Evolutionary conservation across 805 yeast genomes (phyloP).

Genomic region (Candida pseudofarinosa): DNA sequence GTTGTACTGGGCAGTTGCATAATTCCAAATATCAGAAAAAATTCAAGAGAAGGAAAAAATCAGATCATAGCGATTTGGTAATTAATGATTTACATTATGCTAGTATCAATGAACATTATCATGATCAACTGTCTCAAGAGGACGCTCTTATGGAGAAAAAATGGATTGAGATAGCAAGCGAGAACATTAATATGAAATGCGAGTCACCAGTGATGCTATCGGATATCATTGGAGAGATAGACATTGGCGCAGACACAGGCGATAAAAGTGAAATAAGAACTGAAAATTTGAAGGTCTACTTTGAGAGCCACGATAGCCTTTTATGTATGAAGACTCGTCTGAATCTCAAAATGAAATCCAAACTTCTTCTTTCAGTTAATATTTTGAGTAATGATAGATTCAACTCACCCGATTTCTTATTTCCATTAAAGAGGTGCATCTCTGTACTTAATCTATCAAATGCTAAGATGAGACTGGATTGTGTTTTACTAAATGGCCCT

Average conservation of each 20-base stretch:
- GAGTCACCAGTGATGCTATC: conserved; percentile 8
- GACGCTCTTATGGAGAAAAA: conserved; percentile 2
- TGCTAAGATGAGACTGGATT: conserved; percentile 7
- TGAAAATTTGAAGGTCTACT: conserved; percentile 12
- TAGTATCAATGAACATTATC: conserved; percentile 10
- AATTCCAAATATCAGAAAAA: conserved; percentile 1
- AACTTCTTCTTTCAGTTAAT: conserved; percentile 11
- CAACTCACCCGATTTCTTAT: neutral
- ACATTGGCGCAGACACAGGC: neutral
- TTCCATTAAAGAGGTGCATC: neutral
- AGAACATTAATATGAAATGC: conserved; percentile 6
- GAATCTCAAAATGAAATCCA: conserved; percentile 8
- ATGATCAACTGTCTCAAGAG: neutral
- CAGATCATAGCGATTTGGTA: conserved; percentile 6
- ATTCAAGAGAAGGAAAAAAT: conserved; percentile 8
- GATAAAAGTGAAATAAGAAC: conserved; percentile 7
- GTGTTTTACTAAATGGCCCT: conserved; percentile 4
- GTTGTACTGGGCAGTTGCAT: neutral
- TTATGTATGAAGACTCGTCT: conserved; percentile 8
- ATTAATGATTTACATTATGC: conserved; percentile 15
- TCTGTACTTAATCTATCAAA: conserved; percentile 10
- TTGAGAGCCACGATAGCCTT: conserved; percentile 6
- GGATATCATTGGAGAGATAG: neutral
- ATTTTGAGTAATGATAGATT: conserved; percentile 1
- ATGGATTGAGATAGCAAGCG: conserved; percentile 11